Evolutionary conservation across 2,329 filamentous ascomycete genomes (phyloP), one percentile per base, ranked within the genome.

Genomic region (Parafenestella ontariensis): DNA sequence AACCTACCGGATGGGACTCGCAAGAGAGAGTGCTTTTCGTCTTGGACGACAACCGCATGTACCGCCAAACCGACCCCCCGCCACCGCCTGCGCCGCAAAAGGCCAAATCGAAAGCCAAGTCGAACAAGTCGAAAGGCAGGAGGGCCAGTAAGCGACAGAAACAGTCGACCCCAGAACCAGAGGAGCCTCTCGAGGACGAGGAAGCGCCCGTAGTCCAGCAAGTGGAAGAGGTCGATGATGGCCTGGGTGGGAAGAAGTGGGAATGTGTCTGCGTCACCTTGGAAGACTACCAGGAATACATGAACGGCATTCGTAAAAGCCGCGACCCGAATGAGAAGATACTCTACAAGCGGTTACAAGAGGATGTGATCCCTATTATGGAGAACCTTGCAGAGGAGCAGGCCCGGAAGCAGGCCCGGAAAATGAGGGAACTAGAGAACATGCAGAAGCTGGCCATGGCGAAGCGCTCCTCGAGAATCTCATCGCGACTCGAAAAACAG

Each of bases 11-110:
- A 9, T 98, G 92, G 87, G 95, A 99, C 74, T 83, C 87, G 20
- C 83, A 96, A 42, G 93, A 96, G 61, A 88, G 92, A 33, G 88
- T 87, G 31, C 96, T 98, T 72, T 96, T 89, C 69, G 88, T 98
- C 3, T 84, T 99, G 3, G 94, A 98, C 66, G 95, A 99, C 73
- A 96, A 97, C 67, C 86, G 95, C 58, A 81, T 99, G 37, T 99
- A 99, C 74, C 90, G 93, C 51, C 83, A 89, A 57, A 92, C 90
- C n/a, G 91, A 96, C 55, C 84, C 89, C 23, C 85, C 87, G 1
- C 81, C 85, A 1, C 83, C 86, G 6, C 76, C 85, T 13, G 78
- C 81, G n/a, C 73, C 82, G 2, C 75, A 83, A 23, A 89, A 89
- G 70, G 56, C 75, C 4, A 81, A 80, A 58, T 20, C 76, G 3